These are phyloP conservation scores for Hypoxylon intermedium DNA, from an alignment of 495 filamentous ascomycete species.

Conservation along the genomic window DNA sequence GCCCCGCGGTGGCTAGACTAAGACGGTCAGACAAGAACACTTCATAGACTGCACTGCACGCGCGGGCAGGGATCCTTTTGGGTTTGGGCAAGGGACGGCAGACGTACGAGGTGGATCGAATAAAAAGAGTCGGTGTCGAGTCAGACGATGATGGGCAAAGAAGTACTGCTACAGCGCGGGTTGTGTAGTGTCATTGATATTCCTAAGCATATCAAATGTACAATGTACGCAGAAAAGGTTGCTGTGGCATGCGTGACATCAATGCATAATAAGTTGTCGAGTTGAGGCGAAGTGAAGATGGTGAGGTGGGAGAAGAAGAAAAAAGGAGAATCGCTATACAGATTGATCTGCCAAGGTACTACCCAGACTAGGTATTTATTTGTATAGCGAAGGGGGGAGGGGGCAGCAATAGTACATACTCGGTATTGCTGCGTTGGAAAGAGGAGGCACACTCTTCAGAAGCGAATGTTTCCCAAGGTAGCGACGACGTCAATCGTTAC, in stretches of 20 bases:
- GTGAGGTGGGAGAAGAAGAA: conserved; percentile 1
- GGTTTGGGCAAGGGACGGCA: too few species aligned
- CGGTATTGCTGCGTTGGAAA: background rate
- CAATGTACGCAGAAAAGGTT: conserved; percentile 11
- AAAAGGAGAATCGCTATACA: background rate
- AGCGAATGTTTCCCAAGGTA: too few species aligned
- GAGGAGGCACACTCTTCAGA: background rate
- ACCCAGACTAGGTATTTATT: conserved; percentile 15
- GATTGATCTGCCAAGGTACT: conserved; percentile 15
- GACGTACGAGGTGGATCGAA: conserved; percentile 26
- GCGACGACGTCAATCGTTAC: conserved; percentile 13
- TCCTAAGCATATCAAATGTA: background rate
- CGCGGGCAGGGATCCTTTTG: conserved; percentile 27
- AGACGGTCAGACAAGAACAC: conserved; percentile 32
- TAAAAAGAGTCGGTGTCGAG: conserved; percentile 37
- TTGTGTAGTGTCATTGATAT: conserved; percentile 4
- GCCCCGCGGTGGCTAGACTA: conserved; percentile 28
- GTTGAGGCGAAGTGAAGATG: conserved; percentile 6
- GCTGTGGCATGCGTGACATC: conserved; percentile 11
- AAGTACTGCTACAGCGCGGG: background rate
- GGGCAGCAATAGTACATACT: conserved; percentile 2
- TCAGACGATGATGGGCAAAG: conserved; percentile 23
- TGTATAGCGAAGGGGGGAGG: background rate
- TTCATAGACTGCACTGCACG: conserved; percentile 17
- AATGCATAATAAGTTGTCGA: conserved; percentile 19